Percentiles rank a stretch among this genome's conserved stretches.
phyloP scores from a whole-genome alignment of 2,329 filamentous ascomycete genomes.

The Trichoderma oligosporum region DNA sequence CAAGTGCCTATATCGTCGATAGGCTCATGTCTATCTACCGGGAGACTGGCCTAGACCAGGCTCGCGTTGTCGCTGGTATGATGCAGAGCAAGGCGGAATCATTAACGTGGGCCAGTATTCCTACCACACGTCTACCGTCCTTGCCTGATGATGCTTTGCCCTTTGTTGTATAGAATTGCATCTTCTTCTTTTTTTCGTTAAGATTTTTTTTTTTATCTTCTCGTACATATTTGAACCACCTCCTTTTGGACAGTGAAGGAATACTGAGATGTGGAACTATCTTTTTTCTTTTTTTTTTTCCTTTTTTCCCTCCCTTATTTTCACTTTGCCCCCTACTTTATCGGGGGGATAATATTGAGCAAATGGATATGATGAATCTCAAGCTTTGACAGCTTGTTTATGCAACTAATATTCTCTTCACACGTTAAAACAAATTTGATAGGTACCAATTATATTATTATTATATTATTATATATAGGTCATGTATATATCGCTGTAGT shows the following conservation, averaged over 20 bases:
- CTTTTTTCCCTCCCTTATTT: neutral
- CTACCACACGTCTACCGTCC: conserved; percentile 28
- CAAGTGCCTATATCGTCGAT: conserved; percentile 43
- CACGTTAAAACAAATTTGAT: neutral
- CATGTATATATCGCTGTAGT: conserved; percentile 1
- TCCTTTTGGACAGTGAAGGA: neutral
- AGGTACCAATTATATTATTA: neutral
- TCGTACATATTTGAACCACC: neutral
- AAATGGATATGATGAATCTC: neutral
- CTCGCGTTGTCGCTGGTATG: conserved; percentile 41
- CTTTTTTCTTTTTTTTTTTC: neutral
- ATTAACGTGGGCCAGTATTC: conserved; percentile 28
- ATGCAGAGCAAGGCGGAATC: conserved; percentile 37
- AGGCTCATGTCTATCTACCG: conserved; percentile 43
- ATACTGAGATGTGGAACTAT: neutral
- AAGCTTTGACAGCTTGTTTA: neutral
- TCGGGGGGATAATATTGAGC: no score
- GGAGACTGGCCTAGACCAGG: conserved; percentile 46
- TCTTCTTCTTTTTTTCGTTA: neutral
- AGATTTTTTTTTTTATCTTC: neutral
- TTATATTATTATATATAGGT: neutral
- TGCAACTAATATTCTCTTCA: neutral
- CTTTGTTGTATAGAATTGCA: conserved; percentile 29
- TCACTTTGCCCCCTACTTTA: neutral
- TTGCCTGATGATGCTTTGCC: conserved; percentile 27